phyloP scores from a whole-genome alignment of 2,329 filamentous ascomycete genomes.

The Neurospora sp. region DNA sequence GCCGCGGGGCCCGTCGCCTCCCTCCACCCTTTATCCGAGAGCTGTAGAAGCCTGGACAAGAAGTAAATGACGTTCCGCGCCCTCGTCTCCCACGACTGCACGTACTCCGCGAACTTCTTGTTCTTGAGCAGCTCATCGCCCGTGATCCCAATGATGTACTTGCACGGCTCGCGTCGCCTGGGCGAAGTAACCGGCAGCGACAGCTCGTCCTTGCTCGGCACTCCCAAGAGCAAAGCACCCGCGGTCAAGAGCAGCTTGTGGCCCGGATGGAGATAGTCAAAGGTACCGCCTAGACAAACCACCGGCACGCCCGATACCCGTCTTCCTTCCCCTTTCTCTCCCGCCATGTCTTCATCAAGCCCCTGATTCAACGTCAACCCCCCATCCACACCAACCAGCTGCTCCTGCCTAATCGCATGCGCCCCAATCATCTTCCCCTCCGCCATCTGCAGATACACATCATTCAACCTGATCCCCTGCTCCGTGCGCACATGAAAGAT shows the following conservation, averaged over 20 bases:
- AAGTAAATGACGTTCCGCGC: constrained; percentile 63
- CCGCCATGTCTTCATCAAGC: background rate
- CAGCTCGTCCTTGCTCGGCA: constrained; percentile 28
- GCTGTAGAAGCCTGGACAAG: constrained; percentile 50
- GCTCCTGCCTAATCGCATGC: constrained; percentile 31
- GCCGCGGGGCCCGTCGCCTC: constrained; percentile 26
- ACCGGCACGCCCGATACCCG: constrained; percentile 25
- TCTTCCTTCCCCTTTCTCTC: background rate
- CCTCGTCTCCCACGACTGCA: constrained; percentile 72
- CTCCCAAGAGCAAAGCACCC: constrained; percentile 59
- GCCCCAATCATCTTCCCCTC: constrained; percentile 31
- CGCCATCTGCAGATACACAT: constrained; percentile 35
- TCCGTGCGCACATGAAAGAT: constrained; percentile 60
- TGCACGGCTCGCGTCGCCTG: constrained; percentile 28
- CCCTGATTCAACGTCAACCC: constrained; percentile 35
- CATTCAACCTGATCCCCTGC: constrained; percentile 48
- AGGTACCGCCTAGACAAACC: constrained; percentile 84
- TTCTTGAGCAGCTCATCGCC: constrained; percentile 77
- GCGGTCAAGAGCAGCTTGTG: constrained; percentile 96
- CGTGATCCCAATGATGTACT: constrained; percentile 76
- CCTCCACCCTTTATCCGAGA: constrained; percentile 33
- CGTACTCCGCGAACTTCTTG: constrained; percentile 74
- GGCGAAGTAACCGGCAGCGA: constrained; percentile 5
- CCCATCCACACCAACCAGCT: constrained; percentile 41
- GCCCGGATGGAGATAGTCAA: constrained; percentile 89